These are phyloP conservation scores for Phaeosphaeria sp. DNA, from an alignment of 2,329 filamentous ascomycete genomes.

Conservation along the genomic window DNA sequence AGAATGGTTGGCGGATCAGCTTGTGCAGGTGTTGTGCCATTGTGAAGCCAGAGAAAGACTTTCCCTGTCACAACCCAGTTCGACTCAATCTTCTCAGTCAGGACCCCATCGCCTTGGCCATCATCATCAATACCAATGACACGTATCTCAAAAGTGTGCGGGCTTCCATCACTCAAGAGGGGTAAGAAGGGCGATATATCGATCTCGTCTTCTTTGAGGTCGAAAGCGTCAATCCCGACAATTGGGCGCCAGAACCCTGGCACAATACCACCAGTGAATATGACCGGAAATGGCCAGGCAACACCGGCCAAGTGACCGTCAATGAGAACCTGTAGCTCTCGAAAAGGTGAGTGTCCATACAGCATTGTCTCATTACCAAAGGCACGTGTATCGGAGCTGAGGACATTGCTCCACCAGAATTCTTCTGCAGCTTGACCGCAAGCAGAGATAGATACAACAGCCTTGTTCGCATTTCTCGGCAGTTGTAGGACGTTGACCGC, in stretches of 20 bases:
- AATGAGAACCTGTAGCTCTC: constrained; percentile 78
- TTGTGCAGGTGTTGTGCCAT: constrained; percentile 59
- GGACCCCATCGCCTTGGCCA: constrained; percentile 53
- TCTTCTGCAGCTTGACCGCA: constrained; percentile 79
- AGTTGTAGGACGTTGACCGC: constrained; percentile 67
- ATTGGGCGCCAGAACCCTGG: constrained; percentile 79
- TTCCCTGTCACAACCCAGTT: constrained; percentile 82
- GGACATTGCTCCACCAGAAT: constrained; percentile 85
- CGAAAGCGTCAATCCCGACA: constrained; percentile 79
- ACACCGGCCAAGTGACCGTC: constrained; percentile 76
- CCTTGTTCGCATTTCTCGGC: constrained; percentile 70
- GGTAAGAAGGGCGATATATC: constrained; percentile 81
- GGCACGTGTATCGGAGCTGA: constrained; percentile 64
- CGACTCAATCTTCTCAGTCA: constrained; percentile 65
- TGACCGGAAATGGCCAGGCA: constrained; percentile 80
- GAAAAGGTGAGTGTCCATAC: constrained; percentile 74
- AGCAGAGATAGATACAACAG: constrained; percentile 77
- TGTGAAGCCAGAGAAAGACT: constrained; percentile 77
- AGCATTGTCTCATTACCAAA: constrained; percentile 66
- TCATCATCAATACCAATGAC: constrained; percentile 70
- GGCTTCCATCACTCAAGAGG: constrained; percentile 67
- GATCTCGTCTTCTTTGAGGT: constrained; percentile 79
- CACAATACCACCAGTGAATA: constrained; percentile 82
- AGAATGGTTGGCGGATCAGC: constrained; percentile 49
- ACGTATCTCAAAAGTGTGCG: constrained; percentile 72